phyloP scores from a whole-genome alignment of 1,284 basidiomycete species.

The Cerrena zonata region DNA sequence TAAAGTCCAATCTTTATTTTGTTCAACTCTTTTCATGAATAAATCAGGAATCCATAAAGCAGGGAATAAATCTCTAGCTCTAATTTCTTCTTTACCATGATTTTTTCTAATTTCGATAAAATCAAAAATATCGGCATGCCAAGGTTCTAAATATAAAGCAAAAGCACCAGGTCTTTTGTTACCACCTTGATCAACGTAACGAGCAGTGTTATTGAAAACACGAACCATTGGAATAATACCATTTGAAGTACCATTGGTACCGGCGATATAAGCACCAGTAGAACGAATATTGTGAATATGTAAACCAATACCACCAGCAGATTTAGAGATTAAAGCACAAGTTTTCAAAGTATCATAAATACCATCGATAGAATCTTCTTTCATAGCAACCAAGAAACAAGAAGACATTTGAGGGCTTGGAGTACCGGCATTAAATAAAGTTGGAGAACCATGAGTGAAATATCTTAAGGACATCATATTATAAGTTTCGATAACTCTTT shows the following conservation, averaged over 20 bases:
- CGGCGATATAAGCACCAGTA: conserved; percentile 89
- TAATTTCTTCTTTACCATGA: conserved; percentile 97
- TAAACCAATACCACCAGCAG: conserved; percentile 95
- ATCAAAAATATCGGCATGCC: conserved; percentile 97
- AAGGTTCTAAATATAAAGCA: conserved; percentile 94
- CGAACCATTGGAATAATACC: conserved; percentile 99
- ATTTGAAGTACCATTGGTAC: conserved; percentile 97
- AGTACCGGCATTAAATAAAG: conserved; percentile 97
- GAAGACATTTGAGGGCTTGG: conserved; percentile 93
- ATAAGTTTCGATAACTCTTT: conserved; percentile 87
- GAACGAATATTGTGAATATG: conserved; percentile 96
- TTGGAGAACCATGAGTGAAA: conserved; percentile 98
- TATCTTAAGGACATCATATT: conserved; percentile 93
- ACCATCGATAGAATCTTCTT: conserved; percentile 97
- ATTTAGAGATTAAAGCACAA: conserved; percentile 99
- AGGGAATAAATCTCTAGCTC: conserved; percentile 96
- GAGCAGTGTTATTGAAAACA: conserved; percentile 95
- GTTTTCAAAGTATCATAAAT: conserved; percentile 99
- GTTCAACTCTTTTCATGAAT: conserved; percentile 94
- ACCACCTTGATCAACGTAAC: conserved; percentile 98
- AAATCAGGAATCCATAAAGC: conserved; percentile 98
- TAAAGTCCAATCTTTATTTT: conserved; percentile 86
- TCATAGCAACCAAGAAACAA: conserved; percentile 98
- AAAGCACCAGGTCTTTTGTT: conserved; percentile 99
- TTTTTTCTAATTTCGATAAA: conserved; percentile 98